phyloP scores from a whole-genome alignment of 2,329 filamentous ascomycete species.

The Alternaria novae-zelandiae region DNA sequence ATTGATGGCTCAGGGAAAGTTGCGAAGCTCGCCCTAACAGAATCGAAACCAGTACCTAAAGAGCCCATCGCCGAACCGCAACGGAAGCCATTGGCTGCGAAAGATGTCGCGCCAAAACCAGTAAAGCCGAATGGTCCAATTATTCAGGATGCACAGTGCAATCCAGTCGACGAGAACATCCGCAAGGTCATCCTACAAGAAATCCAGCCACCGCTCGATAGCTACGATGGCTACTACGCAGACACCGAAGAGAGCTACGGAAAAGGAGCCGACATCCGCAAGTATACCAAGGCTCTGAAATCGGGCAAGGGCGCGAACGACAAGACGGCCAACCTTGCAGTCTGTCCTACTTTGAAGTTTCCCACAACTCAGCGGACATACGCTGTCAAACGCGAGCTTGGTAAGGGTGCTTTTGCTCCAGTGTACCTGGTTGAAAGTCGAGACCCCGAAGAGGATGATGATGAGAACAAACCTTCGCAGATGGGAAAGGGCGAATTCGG shows the following conservation, averaged over 20 bases:
- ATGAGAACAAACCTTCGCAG: constrained; percentile 53
- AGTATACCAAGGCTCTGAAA: constrained; percentile 75
- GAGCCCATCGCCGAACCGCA: constrained; percentile 19
- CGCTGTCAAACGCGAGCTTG: constrained; percentile 81
- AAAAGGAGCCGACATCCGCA: constrained; percentile 77
- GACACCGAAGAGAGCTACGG: constrained; percentile 69
- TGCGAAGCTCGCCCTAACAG: constrained; percentile 60
- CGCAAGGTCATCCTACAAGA: constrained; percentile 76
- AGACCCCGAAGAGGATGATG: constrained; percentile 54
- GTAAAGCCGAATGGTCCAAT: constrained; percentile 68
- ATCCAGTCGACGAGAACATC: constrained; percentile 81
- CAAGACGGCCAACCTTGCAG: constrained; percentile 66
- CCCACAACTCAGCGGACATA: constrained; percentile 71
- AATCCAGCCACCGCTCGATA: constrained; percentile 73
- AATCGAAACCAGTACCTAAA: constrained; percentile 46
- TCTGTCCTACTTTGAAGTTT: constrained; percentile 72
- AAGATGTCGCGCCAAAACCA: constrained; percentile 48
- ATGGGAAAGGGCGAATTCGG: constrained; percentile 70
- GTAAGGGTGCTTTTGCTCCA: constrained; percentile 91
- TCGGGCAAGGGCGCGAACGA: constrained; percentile 59
- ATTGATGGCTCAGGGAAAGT: constrained; percentile 52
- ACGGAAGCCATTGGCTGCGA: constrained; percentile 28
- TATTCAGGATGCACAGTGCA: constrained; percentile 83
- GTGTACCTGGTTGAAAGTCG: constrained; percentile 88
- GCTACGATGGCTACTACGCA: constrained; percentile 82